phyloP scores from a whole-genome alignment of 441 rosid genomes.

The Cnidoscolus chayamansa region DNA sequence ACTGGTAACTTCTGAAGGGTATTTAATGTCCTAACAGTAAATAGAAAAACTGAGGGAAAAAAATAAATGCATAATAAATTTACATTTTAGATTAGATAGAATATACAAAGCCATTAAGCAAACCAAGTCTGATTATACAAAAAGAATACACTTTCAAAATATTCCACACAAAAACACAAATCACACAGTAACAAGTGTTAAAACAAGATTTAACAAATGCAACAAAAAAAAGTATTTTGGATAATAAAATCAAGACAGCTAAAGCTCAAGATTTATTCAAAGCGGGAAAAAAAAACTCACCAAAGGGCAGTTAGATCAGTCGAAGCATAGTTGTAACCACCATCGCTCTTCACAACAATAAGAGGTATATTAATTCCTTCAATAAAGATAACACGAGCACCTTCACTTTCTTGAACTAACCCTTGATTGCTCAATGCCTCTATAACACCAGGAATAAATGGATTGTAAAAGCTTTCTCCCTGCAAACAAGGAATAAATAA shows the following conservation, averaged over 20 bases:
- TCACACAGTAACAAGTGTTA: background rate
- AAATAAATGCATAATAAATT: background rate
- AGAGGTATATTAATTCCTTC: constrained; percentile 79
- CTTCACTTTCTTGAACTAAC: constrained; percentile 75
- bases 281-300: constrained; percentile 36
- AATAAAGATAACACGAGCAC: constrained; percentile 78
- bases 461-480: constrained; percentile 98
- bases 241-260: background rate
- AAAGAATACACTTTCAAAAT: background rate
- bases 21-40: background rate
- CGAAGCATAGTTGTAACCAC: constrained; percentile 91
- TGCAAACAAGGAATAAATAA: constrained; percentile 32
- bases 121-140: background rate
- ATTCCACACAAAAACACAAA: background rate
- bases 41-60: background rate
- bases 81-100: background rate
- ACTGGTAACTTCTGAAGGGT: background rate
- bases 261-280: background rate
- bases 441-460: constrained; percentile 57
- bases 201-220: background rate
- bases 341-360: constrained; percentile 92
- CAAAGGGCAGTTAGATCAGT: constrained; percentile 91
- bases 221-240: background rate
- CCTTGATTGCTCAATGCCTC: constrained; percentile 52
- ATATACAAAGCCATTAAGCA: background rate